phyloP scores from a whole-genome alignment of 306 rosid species.

The Argentina anserina region DNA sequence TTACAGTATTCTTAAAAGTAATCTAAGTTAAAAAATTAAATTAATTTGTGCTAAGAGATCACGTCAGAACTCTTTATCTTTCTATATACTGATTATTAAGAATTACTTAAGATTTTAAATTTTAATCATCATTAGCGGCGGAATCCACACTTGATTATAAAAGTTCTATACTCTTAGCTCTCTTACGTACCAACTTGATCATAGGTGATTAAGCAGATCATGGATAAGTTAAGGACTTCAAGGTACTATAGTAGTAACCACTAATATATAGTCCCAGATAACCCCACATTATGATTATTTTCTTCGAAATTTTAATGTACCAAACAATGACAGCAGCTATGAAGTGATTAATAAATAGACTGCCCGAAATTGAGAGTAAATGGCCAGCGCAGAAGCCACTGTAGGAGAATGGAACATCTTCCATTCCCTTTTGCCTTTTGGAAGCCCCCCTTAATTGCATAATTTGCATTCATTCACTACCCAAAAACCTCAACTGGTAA shows the following conservation, averaged over 20 bases:
- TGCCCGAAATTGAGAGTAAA: background rate
- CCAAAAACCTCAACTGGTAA: background rate
- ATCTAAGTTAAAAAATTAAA: too few species aligned
- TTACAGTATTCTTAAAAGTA: too few species aligned
- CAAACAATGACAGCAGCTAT: constrained; percentile 4
- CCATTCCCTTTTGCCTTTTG: background rate
- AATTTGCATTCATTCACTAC: background rate
- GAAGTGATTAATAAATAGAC: background rate
- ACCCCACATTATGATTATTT: background rate
- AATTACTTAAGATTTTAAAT: too few species aligned
- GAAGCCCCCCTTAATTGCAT: background rate
- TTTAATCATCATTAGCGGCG: too few species aligned
- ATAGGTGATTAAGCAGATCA: too few species aligned
- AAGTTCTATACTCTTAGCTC: too few species aligned
- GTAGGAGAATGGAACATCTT: background rate
- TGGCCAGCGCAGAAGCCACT: constrained; percentile 17
- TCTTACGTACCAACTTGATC: too few species aligned
- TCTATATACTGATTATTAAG: too few species aligned
- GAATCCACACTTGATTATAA: too few species aligned
- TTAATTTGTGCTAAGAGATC: too few species aligned
- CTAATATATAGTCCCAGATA: background rate
- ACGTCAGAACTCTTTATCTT: too few species aligned
- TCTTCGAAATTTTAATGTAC: background rate
- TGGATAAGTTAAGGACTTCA: background rate
- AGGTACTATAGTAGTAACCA: background rate